Conservation (phyloP, 2,329 filamentous ascomycete genomes). For the Verticillium alfalfae region DNA sequence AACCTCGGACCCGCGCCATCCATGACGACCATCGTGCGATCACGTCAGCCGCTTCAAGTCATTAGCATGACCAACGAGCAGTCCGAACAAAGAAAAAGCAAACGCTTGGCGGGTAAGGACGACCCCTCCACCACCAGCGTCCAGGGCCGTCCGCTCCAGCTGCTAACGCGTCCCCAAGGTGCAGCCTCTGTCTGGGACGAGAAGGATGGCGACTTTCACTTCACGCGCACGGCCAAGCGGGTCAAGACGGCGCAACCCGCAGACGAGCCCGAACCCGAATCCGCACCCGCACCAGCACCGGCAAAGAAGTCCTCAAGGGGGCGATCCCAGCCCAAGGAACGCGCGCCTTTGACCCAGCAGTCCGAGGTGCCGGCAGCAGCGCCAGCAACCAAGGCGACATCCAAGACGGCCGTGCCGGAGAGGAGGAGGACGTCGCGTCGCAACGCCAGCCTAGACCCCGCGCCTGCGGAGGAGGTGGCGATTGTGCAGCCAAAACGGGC, state of each 20-base stretch:
- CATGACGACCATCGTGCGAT: slow-evolving; percentile 66
- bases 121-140: slow-evolving; percentile 1
- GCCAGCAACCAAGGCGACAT: slow-evolving; percentile 14
- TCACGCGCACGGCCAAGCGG: slow-evolving; percentile 62
- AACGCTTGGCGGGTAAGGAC: slow-evolving; percentile 57
- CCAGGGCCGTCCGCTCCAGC: neutral
- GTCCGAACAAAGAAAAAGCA: slow-evolving; percentile 56
- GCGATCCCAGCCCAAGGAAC: slow-evolving; percentile 27
- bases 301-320: slow-evolving; percentile 32
- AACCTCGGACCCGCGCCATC: slow-evolving; percentile 35
- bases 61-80: slow-evolving; percentile 64
- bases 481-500: slow-evolving; percentile 31
- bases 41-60: slow-evolving; percentile 59
- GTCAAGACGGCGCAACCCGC: slow-evolving; percentile 50
- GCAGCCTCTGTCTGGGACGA: slow-evolving; percentile 42
- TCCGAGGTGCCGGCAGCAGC: slow-evolving; percentile 12
- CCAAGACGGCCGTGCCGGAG: slow-evolving; percentile 9
- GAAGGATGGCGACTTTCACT: slow-evolving; percentile 72
- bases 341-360: slow-evolving; percentile 18
- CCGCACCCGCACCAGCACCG: slow-evolving; percentile 26
- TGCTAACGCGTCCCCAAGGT: slow-evolving; percentile 27
- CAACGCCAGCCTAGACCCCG: slow-evolving; percentile 33
- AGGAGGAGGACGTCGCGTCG: slow-evolving; percentile 26
- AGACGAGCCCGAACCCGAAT: slow-evolving; percentile 30
- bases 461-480: slow-evolving; percentile 27